Conservation (phyloP, 371 early-diverging fungal species). For the Furculomyces boomerangus region DNA sequence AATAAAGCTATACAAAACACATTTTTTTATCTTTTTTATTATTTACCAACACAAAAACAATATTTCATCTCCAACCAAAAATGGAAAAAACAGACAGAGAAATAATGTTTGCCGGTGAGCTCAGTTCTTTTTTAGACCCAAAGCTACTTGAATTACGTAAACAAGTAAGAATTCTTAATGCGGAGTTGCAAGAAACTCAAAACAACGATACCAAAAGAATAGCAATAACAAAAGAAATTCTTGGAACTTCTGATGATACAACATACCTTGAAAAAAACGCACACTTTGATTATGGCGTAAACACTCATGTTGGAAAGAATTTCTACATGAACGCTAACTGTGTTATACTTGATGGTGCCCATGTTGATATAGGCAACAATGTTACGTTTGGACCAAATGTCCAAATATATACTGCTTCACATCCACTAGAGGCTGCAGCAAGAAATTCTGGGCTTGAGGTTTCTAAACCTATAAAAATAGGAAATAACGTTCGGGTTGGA, state of each 20-base stretch:
- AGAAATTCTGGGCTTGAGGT: slow-evolving; percentile 19
- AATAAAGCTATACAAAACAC: too few relatives aligned
- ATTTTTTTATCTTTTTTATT: too few relatives aligned
- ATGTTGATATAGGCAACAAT: slow-evolving; percentile 42
- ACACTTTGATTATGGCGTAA: slow-evolving; percentile 49
- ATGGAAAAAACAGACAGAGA: slow-evolving; percentile 26
- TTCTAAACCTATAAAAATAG: slow-evolving; percentile 40
- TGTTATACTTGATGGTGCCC: slow-evolving; percentile 42
- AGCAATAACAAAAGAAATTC: slow-evolving; percentile 27
- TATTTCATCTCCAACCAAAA: neutral
- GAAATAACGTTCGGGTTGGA: slow-evolving; percentile 52
- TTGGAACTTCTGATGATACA: slow-evolving; percentile 30
- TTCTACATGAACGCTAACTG: slow-evolving; percentile 50
- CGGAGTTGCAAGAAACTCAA: slow-evolving; percentile 26
- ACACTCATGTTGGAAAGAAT: slow-evolving; percentile 42
- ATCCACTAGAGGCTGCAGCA: slow-evolving; percentile 37
- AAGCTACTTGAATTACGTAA: slow-evolving; percentile 23
- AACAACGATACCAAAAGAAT: slow-evolving; percentile 14
- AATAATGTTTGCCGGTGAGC: slow-evolving; percentile 46
- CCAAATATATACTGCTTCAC: slow-evolving; percentile 54
- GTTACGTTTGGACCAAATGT: slow-evolving; percentile 59
- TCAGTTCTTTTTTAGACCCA: slow-evolving; percentile 35
- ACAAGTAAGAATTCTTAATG: slow-evolving; percentile 3
- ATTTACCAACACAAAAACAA: too few relatives aligned
- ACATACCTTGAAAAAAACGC: slow-evolving; percentile 41